These are phyloP conservation scores for Colletotrichum sp. DNA, from an alignment of 2,329 filamentous ascomycete genomes.

Conservation along the genomic window DNA sequence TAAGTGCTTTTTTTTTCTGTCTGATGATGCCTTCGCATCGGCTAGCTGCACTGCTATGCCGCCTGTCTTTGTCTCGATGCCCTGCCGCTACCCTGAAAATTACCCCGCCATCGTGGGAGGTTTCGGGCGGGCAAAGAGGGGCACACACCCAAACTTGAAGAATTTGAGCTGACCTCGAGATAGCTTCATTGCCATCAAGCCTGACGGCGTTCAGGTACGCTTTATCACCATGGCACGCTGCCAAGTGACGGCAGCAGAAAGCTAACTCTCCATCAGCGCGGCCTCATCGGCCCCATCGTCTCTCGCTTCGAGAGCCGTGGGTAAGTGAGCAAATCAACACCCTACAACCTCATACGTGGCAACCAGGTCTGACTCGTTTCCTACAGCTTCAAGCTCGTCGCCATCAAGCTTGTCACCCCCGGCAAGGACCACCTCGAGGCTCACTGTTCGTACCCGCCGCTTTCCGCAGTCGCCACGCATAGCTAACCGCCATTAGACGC, in stretches of 20 bases:
- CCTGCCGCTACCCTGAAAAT: not conserved
- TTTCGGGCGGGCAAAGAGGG: conserved; percentile 14
- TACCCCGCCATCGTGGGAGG: conserved; percentile 36
- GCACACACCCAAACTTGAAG: conserved; percentile 3
- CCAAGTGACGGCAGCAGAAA: not conserved
- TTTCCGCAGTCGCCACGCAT: conserved; percentile 10
- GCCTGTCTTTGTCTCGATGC: not conserved
- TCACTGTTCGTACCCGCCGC: conserved; percentile 70
- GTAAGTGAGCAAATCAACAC: conserved; percentile 50
- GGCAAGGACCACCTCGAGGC: conserved; percentile 95
- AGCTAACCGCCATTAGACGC: conserved; percentile 60
- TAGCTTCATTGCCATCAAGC: conserved; percentile 99
- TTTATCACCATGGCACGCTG: not conserved
- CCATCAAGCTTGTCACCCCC: conserved; percentile 93
- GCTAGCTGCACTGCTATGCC: not conserved
- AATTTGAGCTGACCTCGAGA: conserved; percentile 14
- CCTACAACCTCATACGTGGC: not conserved
- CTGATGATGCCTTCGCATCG: conserved; percentile 6
- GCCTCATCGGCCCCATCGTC: conserved; percentile 97
- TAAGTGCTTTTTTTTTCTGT: conserved; percentile 52
- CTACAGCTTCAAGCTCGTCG: conserved; percentile 91
- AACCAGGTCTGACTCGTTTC: not conserved
- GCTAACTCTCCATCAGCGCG: conserved; percentile 67
- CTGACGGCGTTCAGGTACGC: conserved; percentile 95
- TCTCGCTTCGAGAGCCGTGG: conserved; percentile 96